These are phyloP conservation scores for Cercospora beticola DNA, from an alignment of 2,329 filamentous ascomycete genomes.

Conservation along the genomic window DNA sequence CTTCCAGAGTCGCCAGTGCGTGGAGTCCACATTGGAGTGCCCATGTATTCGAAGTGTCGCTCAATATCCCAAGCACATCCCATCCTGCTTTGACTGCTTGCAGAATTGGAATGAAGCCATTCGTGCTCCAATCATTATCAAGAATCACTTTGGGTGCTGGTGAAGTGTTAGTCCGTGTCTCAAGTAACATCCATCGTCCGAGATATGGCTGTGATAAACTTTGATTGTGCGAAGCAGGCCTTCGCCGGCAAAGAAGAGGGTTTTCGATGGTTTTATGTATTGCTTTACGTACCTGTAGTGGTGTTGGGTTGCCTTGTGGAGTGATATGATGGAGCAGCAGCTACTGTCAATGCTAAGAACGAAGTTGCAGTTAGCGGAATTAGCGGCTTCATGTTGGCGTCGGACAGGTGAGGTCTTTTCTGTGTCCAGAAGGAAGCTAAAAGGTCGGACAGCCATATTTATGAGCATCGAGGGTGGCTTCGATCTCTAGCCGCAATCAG, in stretches of 20 bases:
- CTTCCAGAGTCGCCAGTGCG: slow-evolving; percentile 49
- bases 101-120: slow-evolving; percentile 47
- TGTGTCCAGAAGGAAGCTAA: background rate
- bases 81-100: slow-evolving; percentile 48
- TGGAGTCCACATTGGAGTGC: slow-evolving; percentile 48
- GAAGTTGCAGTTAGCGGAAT: background rate
- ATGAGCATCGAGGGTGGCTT: background rate
- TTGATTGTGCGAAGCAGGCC: background rate
- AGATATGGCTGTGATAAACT: background rate
- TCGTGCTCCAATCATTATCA: slow-evolving; percentile 50
- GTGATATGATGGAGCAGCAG: slow-evolving; percentile 1
- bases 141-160: slow-evolving; percentile 41
- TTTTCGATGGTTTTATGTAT: background rate
- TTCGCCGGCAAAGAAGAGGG: background rate
- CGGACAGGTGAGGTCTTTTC: background rate
- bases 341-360: background rate
- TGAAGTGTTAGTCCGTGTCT: background rate
- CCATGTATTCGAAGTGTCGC: slow-evolving; percentile 50
- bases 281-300: background rate
- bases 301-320: background rate
- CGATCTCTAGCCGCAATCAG: background rate
- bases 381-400: background rate
- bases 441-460: background rate
- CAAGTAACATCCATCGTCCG: background rate
- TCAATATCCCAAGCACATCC: slow-evolving; percentile 46